Evolutionary conservation across 305 asterid genomes (phyloP).

Genomic region (Solanum chacoense): DNA sequence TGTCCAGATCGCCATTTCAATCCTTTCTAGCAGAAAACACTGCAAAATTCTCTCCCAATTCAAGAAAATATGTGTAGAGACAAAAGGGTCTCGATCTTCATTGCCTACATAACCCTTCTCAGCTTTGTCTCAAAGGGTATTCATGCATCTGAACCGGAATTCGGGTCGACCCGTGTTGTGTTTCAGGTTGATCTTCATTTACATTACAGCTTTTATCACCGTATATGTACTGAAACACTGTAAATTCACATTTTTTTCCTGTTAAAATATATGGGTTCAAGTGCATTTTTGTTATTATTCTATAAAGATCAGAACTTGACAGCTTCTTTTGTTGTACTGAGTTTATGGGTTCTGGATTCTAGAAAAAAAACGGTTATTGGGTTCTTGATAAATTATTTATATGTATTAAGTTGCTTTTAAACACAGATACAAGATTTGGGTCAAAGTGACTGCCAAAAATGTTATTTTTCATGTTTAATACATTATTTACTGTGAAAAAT

Average conservation of each 20-base stretch:
- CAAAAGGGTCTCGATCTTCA: conserved; percentile 19
- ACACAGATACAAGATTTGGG: neutral
- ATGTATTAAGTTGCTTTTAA: neutral
- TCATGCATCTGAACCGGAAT: conserved; percentile 27
- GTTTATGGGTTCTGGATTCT: neutral
- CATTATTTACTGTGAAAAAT: neutral
- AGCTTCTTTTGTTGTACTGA: neutral
- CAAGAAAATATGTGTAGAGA: conserved; percentile 28
- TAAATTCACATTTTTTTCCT: neutral
- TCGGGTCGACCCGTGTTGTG: conserved; percentile 61
- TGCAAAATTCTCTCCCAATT: conserved; percentile 9
- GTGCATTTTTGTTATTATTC: neutral
- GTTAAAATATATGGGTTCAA: neutral
- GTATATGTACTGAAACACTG: neutral
- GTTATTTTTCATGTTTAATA: neutral
- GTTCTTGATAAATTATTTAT: neutral
- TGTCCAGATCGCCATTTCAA: neutral
- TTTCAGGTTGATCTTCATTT: conserved; percentile 31
- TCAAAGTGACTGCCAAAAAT: neutral
- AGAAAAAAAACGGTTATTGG: neutral
- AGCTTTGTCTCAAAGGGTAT: conserved; percentile 17
- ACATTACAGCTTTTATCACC: neutral
- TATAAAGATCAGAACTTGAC: neutral
- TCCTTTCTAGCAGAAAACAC: neutral
- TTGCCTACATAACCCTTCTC: conserved; percentile 16